Evolutionary conservation across 176 grass and related monocot species (phyloP).

Genomic region (Pharus latifolius): DNA sequence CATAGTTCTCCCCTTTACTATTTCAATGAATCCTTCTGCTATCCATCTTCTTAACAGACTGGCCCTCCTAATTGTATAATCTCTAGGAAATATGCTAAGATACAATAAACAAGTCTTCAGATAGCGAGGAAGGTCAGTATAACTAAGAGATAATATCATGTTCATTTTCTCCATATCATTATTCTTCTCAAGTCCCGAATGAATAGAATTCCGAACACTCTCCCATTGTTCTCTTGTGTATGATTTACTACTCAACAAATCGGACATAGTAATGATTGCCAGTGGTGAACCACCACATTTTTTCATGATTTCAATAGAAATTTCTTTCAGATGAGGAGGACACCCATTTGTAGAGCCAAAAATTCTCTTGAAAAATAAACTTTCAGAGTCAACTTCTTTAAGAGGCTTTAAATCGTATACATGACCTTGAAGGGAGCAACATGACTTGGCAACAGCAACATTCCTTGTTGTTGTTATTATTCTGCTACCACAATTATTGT

Average conservation of each 20-base stretch:
- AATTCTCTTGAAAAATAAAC: slow-evolving; percentile 33
- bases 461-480: slow-evolving; percentile 38
- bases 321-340: slow-evolving; percentile 22
- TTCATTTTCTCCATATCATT: slow-evolving; percentile 31
- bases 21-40: slow-evolving; percentile 37
- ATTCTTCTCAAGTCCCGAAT: slow-evolving; percentile 26
- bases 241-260: slow-evolving; percentile 25
- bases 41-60: slow-evolving; percentile 43
- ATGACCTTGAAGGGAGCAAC: slow-evolving; percentile 16
- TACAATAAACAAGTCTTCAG: slow-evolving; percentile 45
- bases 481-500: slow-evolving; percentile 38
- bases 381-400: slow-evolving; percentile 20
- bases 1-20: background rate
- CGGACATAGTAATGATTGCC: slow-evolving; percentile 32
- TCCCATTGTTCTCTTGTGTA: slow-evolving; percentile 19
- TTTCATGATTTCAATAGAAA: slow-evolving; percentile 18
- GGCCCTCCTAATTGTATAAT: slow-evolving; percentile 27
- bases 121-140: slow-evolving; percentile 29
- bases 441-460: slow-evolving; percentile 27
- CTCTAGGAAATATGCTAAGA: slow-evolving; percentile 44
- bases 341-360: slow-evolving; percentile 30
- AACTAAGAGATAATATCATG: slow-evolving; percentile 39
- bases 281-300: slow-evolving; percentile 49
- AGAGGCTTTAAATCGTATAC: slow-evolving; percentile 26
- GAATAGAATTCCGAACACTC: slow-evolving; percentile 24